Evolutionary conservation across 2,329 filamentous ascomycete genomes (phyloP), one percentile per base, ranked within the genome.

Genomic region (Trichoderma atrobrunneum): DNA sequence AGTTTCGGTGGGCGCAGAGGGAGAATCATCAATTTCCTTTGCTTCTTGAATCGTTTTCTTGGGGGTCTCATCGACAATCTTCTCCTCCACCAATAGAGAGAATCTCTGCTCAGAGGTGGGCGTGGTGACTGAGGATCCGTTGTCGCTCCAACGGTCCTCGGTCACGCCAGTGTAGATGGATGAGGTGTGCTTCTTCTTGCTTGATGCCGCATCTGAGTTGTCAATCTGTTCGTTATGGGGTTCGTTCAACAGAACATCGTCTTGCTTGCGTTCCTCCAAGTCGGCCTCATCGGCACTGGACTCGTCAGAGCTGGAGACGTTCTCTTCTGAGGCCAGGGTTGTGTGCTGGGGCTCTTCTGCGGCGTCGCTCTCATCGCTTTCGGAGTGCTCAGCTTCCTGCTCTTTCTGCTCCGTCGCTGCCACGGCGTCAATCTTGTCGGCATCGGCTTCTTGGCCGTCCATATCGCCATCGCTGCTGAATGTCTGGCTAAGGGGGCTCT

Each of bases 401-500:
- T 64, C 65, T 18, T 63, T 16, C 14, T 54, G 21, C 26, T 65
- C 64, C 18, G 21, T 43, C 30, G 66, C 30, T 5, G 43, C 43
- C 11, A 43, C 60, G 26, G 43, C 60, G 32, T 72, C 69, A 11
- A 57, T 66, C n/a, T 30, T 43, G 30, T 34, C 36, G 26, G 26
- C 48, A 26, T n/a, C 39, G 24, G 59, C 68, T 65, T 76, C 75
- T 10, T 70, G 70, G 21, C 74, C 62, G 6, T 77, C 75, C 36
- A 69, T 64, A 48, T 78, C 56, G 30, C 81, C 80, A 7, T 78
- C 74, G 32, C 81, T 80, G 63, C 75, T 78, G 71, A 88, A 89
- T 0, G 86, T 84, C 70, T 85, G 83, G 70, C 85, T 82, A 7
- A 87, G 78, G 16, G 88, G 87, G 76, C 87, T 89, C 75, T 80